phyloP scores from a whole-genome alignment of 2,329 filamentous ascomycete genomes.

The Stagonosporopsis rhizophila region DNA sequence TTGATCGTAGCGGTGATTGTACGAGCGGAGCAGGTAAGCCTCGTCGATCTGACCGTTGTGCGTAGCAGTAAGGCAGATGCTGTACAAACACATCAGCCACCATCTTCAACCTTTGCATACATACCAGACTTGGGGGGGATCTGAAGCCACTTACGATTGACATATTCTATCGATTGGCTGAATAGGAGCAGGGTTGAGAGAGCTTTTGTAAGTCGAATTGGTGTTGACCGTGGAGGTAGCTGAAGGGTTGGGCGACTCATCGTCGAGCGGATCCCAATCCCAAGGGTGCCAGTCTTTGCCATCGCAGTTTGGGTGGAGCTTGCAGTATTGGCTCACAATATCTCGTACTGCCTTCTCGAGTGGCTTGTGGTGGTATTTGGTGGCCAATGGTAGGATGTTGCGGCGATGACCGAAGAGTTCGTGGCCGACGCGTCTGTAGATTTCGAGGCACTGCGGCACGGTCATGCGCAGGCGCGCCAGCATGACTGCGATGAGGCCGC shows the following conservation, averaged over 20 bases:
- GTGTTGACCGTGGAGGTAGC: slow-evolving; percentile 21
- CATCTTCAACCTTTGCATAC: no score
- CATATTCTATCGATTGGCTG: slow-evolving; percentile 45
- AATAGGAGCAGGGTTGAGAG: slow-evolving; percentile 9
- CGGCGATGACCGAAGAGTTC: slow-evolving; percentile 56
- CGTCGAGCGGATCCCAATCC: slow-evolving; percentile 33
- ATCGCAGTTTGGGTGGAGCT: slow-evolving; percentile 51
- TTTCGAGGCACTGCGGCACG: slow-evolving; percentile 55
- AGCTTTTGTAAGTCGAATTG: slow-evolving; percentile 31
- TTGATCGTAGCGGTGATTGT: slow-evolving; percentile 54
- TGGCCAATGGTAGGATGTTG: slow-evolving; percentile 55
- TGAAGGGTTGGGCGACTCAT: slow-evolving; percentile 20
- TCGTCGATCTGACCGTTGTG: slow-evolving; percentile 56
- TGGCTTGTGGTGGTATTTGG: slow-evolving; percentile 59
- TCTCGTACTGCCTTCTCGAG: slow-evolving; percentile 56
- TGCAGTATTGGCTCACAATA: slow-evolving; percentile 55
- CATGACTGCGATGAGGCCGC: slow-evolving; percentile 60
- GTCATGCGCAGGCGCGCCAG: slow-evolving; percentile 59
- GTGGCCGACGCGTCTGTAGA: slow-evolving; percentile 57
- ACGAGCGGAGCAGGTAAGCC: slow-evolving; percentile 58
- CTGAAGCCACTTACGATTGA: slow-evolving; percentile 41
- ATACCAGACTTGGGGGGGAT: no score
- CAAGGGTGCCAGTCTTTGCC: slow-evolving; percentile 57
- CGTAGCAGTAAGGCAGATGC: slow-evolving; percentile 58
- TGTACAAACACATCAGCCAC: slow-evolving; percentile 5